These are phyloP conservation scores for Phytophthora palmivora DNA, from an alignment of 352 stramenopile genomes.

Conservation along the genomic window DNA sequence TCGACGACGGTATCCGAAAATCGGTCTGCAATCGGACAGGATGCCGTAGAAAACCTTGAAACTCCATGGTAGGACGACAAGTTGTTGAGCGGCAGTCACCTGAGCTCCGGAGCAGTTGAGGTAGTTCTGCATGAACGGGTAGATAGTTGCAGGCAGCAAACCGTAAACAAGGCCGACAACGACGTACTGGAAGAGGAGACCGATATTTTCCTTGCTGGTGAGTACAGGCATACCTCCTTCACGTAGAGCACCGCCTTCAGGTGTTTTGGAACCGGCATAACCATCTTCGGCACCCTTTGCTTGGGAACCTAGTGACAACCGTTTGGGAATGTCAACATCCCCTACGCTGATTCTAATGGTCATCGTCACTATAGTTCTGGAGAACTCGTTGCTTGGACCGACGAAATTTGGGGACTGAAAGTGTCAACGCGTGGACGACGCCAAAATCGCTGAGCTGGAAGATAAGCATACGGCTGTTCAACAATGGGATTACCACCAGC, in stretches of 20 bases:
- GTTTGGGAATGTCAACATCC: too few relatives aligned
- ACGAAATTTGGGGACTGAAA: too few relatives aligned
- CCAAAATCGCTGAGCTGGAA: too few relatives aligned
- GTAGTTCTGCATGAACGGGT: slow-evolving; percentile 56
- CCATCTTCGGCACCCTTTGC: too few relatives aligned
- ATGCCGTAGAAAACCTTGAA: too few relatives aligned
- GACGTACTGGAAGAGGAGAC: slow-evolving; percentile 51
- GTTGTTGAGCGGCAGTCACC: slow-evolving; percentile 43
- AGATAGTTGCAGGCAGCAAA: slow-evolving; percentile 48
- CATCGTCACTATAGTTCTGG: too few relatives aligned
- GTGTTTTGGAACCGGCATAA: slow-evolving; percentile 41
- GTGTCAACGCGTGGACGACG: too few relatives aligned
- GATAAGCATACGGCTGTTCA: too few relatives aligned
- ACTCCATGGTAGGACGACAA: slow-evolving; percentile 58
- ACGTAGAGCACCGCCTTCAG: slow-evolving; percentile 45
- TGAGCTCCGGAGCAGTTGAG: slow-evolving; percentile 52
- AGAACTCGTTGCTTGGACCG: too few relatives aligned
- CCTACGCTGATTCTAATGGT: too few relatives aligned
- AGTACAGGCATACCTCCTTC: slow-evolving; percentile 35
- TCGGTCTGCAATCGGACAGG: slow-evolving; percentile 40
- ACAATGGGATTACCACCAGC: too few relatives aligned
- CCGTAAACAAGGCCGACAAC: slow-evolving; percentile 49
- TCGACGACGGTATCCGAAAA: slow-evolving; percentile 62
- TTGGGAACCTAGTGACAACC: too few relatives aligned
- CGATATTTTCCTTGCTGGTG: slow-evolving; percentile 43